Base-by-base conservation (phyloP, 768 basidiomycete species). In the Scleroderma bovista region DNA sequence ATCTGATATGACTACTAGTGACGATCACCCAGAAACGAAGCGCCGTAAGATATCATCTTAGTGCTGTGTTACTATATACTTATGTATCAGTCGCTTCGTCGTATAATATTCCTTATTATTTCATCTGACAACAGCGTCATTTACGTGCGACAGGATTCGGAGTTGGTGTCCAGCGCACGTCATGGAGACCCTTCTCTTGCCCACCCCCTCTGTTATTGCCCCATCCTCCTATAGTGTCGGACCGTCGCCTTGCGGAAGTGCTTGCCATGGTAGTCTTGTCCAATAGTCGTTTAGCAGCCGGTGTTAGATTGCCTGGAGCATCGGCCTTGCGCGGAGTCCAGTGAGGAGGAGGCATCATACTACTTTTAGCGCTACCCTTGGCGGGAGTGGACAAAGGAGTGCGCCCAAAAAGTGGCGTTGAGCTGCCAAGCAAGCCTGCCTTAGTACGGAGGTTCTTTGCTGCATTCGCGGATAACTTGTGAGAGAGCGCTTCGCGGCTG, bases 121-220 rank as follows among this genome's bases (percentile, higher is more conserved):
- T 24, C 12, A 24, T 6, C 16, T n/a, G n/a, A n/a, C 22, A 24
- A 43, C 24, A 15, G 44, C 51, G 62, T 41, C 57, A 47, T 46
- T 50, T 64, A 53, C 80, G 69, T 31, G 71, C 61, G 16, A 68
- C 66, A 33, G 44, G 1, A 20, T 17, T 45, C n/a, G 73, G 87
- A 34, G 86, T 89, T 8, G 88, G 88, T 38, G 88, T 91, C 88
- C 88, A 91, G 60, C 88, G 70, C 19, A 87, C 75, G 29, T 73
- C 73, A 55, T 77, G 79, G 44, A 88, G 58, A 56, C 88, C 87
- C 52, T 74, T 78, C 51, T 83, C 83, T 62, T 76, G 79, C 34
- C 62, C 63, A 53, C 69, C 71, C 39, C 49, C 54, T 15, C 60
- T 57, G 22, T 70, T 68, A 49, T 79, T 78, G 86, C 87, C 80